Base-by-base conservation (phyloP, 1,139 yeast species). In the Diutina catenulata region DNA sequence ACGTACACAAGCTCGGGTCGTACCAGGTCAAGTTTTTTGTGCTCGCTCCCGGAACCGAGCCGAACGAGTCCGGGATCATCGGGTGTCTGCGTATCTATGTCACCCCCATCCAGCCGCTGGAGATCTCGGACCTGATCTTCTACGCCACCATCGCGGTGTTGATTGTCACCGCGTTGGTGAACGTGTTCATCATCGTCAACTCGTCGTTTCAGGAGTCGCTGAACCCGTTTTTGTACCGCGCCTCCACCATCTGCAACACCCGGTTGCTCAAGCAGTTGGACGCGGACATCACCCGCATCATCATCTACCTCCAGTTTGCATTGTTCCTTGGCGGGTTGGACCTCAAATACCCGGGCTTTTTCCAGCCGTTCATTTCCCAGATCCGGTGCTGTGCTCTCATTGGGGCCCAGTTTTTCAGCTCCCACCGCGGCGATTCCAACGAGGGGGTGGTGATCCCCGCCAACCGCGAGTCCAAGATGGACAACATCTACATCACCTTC, bases 171-270 rank as follows among this genome's bases (percentile, higher is more conserved):
- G 60, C 64, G 4, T 42, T 62, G 2, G 52, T 73, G 18, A 61
- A 74, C 37, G 53, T 62, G 33, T 48, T 69, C 29, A 64, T 71
- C 5, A 61, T 71, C 39, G 52, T 66, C 10, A 55, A 62, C 43
- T 75, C 81, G 37, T 75, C 80, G 1, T 70, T 77, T 59, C 79
- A 76, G 44, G 83, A 79, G 46, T 68, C 83, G 1, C 56, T 67
- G 8, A 73, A 76, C 45, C 74, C 78, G 3, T 75, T 73, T 43
- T 51, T 76, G 28, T 67, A 72, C 52, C 60, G 63, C 25, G 79
- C 80, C 5, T 75, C 82, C 7, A 70, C 76, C 23, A 74, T 77
- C 40, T 76, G 80, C 49, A 77, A 76, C 49, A 71, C 63, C 23
- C 65, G 76, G 16, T 62, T 78, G 27, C 56, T 77, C 37, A 64